Percentiles rank a stretch among this genome's conserved stretches.
Conservation (phyloP, 345 rosid species). For the Luvunga scandens region DNA sequence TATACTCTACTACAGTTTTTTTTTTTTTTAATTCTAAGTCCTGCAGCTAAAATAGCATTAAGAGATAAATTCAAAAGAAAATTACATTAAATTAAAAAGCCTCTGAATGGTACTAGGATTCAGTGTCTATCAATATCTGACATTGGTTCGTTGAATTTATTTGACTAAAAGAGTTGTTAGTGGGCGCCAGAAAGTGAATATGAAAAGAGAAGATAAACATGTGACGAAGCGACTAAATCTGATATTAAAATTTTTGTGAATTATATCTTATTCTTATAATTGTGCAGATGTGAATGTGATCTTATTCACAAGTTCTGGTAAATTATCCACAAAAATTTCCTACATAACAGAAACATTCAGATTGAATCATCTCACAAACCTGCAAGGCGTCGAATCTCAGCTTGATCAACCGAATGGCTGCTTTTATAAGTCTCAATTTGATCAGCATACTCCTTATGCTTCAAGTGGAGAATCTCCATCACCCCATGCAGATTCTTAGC, state of each 20-base stretch:
- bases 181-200: background rate
- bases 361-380: conserved; percentile 41
- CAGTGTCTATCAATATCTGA: background rate
- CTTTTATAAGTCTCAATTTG: conserved; percentile 45
- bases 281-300: background rate
- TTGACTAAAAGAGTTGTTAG: too few species aligned
- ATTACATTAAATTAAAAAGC: too few species aligned
- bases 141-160: background rate
- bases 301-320: background rate
- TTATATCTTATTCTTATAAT: background rate
- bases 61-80: too few species aligned
- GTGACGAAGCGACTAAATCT: too few species aligned
- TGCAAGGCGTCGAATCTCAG: conserved; percentile 68
- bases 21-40: too few species aligned
- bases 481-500: conserved; percentile 53
- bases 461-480: conserved; percentile 57
- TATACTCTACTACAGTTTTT: too few species aligned
- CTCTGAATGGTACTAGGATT: background rate
- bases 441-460: conserved; percentile 58
- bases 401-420: conserved; percentile 57
- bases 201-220: background rate
- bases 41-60: background rate
- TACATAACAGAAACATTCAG: background rate
- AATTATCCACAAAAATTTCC: conserved; percentile 5
- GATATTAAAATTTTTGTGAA: background rate